Base-by-base conservation (phyloP, 2,329 filamentous ascomycete genomes). In the Cephalotrichum gorgonifer region DNA sequence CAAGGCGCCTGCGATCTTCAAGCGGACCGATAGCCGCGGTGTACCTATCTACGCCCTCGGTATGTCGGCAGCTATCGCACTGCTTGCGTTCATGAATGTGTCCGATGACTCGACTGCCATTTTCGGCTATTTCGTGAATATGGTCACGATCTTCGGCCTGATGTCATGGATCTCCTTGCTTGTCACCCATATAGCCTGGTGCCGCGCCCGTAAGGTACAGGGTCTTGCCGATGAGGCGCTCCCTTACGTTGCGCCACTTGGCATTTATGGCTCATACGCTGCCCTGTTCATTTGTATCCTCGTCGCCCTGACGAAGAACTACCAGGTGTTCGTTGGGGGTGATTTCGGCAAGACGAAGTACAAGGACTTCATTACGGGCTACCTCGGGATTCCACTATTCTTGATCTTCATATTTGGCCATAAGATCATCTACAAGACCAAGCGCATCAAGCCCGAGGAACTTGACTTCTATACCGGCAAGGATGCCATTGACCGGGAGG, bases 251-350 rank as follows among this genome's bases (percentile, higher is more conserved):
- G 83, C 86, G 0, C 87, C 87, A 0, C 73, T 90, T n/a, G 86
- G 87, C n/a, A 66, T 80, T 30, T 76, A 63, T 52, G 88, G 87
- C 11, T 88, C 83, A 0, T 80, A 80, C 60, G 69, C 71, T 52
- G 83, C 84, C 0, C 73, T 93, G 2, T 69, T 72, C 59, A 83
- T 88, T 67, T 88, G 85, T 66, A 73, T 75, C 58, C 61, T 93
- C 31, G 85, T 93, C 53, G 78, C 83, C 2, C 61, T 94, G 47
- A 91, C 86, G 60, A 94, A 93, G 76, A 90, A 88, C 72, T 93
- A 81, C 65, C 73, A 78, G 50, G 82, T 85, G 51, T 93, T 91
- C 64, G 71, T 79, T 53, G 62, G 56, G 59, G 68, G 55, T 71
- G 73, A 65, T 56, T 58, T 54, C 44, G 51, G 52, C 39, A 56